These are phyloP conservation scores for Chrysanthemum lavandulifolium DNA, from an alignment of 129 eudicot species.

Conservation along the genomic window DNA sequence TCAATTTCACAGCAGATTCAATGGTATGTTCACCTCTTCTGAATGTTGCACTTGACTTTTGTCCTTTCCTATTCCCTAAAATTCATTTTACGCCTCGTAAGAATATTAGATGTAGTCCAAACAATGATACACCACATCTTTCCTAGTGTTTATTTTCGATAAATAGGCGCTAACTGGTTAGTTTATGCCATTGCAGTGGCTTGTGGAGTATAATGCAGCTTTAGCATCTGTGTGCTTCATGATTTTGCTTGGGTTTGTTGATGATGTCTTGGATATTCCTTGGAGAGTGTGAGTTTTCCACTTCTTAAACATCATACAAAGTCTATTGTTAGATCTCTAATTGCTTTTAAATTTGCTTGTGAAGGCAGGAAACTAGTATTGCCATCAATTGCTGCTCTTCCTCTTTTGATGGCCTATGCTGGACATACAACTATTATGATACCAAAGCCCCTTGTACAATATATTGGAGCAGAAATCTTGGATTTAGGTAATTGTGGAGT, in stretches of 20 bases:
- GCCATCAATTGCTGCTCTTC: conserved; percentile 97
- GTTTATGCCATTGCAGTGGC: conserved; percentile 69
- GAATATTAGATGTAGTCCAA: not conserved
- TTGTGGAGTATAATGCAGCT: conserved; percentile 98
- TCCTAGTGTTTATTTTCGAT: too few relatives aligned
- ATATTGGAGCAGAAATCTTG: conserved; percentile 69
- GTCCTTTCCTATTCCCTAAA: not conserved
- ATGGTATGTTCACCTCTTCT: conserved; percentile 46
- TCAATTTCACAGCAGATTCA: conserved; percentile 87
- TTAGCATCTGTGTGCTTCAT: conserved; percentile 96
- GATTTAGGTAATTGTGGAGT: conserved; percentile 64
- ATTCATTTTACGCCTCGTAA: too few relatives aligned
- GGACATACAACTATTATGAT: conserved; percentile 93
- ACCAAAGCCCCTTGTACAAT: conserved; percentile 90
- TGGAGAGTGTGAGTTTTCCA: conserved; percentile 94
- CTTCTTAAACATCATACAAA: conserved; percentile 10
- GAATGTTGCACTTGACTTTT: conserved; percentile 18
- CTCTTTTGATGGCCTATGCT: conserved; percentile 97
- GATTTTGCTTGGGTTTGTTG: conserved; percentile 94
- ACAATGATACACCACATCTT: too few relatives aligned
- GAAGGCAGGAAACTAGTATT: conserved; percentile 77
- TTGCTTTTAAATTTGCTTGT: conserved; percentile 27
- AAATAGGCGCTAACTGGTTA: conserved; percentile 15
- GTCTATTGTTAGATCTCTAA: conserved; percentile 1
- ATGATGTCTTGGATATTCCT: conserved; percentile 95